These are phyloP conservation scores for Ophiostoma populinum DNA, from an alignment of 2,329 filamentous ascomycete genomes.

Conservation along the genomic window DNA sequence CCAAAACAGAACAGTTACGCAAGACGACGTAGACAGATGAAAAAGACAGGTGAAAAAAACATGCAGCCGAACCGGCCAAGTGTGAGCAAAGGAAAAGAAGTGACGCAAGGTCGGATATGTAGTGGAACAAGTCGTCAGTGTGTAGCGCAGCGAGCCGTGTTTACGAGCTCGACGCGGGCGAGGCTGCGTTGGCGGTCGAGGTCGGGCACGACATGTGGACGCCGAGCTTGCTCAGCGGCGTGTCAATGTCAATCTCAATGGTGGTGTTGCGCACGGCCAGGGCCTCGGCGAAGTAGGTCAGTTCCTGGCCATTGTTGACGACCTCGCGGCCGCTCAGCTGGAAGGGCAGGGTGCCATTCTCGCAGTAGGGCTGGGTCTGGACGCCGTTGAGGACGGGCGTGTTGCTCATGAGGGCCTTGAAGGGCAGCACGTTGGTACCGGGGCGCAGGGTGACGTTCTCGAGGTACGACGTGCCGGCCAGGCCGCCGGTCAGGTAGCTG, in stretches of 20 bases:
- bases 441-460: constrained; percentile 40
- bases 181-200: too few species aligned
- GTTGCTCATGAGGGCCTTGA: constrained; percentile 37
- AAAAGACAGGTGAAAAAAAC: too few species aligned
- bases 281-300: constrained; percentile 39
- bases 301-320: constrained; percentile 29
- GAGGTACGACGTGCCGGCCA: constrained; percentile 39
- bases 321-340: constrained; percentile 35
- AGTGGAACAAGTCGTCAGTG: too few species aligned
- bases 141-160: too few species aligned
- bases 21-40: too few species aligned
- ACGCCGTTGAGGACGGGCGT: constrained; percentile 27
- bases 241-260: constrained; percentile 32
- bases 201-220: too few species aligned
- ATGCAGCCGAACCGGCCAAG: too few species aligned
- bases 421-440: constrained; percentile 37
- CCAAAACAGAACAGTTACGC: too few species aligned
- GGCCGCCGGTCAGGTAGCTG: constrained; percentile 32
- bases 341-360: constrained; percentile 35
- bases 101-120: too few species aligned
- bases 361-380: constrained; percentile 29
- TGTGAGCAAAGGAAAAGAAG: too few species aligned
- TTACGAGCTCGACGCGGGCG: too few species aligned
- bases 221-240: constrained; percentile 21
- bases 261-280: constrained; percentile 33